phyloP scores from a whole-genome alignment of 1,284 basidiomycete species.

The Ceratobasidium sp. region DNA sequence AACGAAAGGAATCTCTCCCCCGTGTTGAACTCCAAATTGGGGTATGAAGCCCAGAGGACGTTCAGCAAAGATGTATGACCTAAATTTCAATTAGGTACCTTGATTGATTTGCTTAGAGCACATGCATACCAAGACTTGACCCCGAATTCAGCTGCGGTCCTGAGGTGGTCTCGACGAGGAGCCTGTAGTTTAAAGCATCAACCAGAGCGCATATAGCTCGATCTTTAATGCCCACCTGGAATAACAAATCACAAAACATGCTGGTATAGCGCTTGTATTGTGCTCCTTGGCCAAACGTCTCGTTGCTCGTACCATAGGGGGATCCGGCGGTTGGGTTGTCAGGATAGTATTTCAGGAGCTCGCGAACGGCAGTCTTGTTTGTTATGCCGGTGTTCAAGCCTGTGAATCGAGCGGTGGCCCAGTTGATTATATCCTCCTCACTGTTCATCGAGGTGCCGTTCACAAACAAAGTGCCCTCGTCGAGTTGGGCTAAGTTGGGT shows the following conservation, averaged over 20 bases:
- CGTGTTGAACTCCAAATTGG: no score
- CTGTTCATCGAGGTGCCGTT: background rate
- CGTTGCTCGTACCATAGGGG: constrained; percentile 35
- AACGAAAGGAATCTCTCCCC: no score
- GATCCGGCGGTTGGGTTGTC: constrained; percentile 26
- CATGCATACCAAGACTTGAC: constrained; percentile 25
- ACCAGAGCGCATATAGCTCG: background rate
- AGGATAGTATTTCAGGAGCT: constrained; percentile 39
- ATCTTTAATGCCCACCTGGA: constrained; percentile 1
- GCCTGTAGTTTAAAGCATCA: background rate
- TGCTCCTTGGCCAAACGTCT: constrained; percentile 20
- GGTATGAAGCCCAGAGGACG: background rate
- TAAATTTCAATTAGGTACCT: background rate
- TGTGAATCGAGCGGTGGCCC: constrained; percentile 11
- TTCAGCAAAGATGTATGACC: constrained; percentile 24
- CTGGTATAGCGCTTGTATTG: constrained; percentile 43
- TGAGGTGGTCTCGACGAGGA: constrained; percentile 18
- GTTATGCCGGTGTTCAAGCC: background rate
- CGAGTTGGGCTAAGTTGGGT: constrained; percentile 27
- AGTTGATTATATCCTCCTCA: constrained; percentile 26
- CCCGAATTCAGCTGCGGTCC: constrained; percentile 29
- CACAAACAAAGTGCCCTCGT: constrained; percentile 43
- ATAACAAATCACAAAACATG: constrained; percentile 27
- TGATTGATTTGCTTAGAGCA: background rate
- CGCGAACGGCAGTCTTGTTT: background rate